A percentile compares a stretch with the other conserved stretches of the same genome.
These are phyloP conservation scores for Myxozyma geophila DNA, from an alignment of 805 yeast genomes.

Conservation along the genomic window DNA sequence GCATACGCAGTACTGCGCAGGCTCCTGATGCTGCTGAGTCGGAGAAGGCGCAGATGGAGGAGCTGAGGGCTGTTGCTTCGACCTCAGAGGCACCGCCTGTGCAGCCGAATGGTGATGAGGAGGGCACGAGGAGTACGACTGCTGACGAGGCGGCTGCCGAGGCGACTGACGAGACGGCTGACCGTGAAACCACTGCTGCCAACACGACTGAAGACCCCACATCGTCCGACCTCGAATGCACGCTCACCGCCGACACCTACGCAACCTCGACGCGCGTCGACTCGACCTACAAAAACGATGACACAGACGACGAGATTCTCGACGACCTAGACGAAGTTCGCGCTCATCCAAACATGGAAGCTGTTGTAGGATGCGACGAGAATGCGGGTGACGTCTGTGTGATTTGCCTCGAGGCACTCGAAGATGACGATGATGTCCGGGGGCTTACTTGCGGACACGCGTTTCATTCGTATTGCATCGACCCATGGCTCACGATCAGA, in stretches of 20 bases:
- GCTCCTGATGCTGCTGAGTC: neutral
- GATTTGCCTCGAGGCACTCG: constrained; percentile 71
- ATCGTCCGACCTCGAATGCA: neutral
- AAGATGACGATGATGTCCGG: constrained; percentile 66
- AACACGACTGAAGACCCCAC: neutral
- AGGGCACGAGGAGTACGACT: neutral
- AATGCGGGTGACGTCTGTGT: constrained; percentile 71
- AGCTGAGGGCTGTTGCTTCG: neutral
- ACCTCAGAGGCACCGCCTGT: neutral
- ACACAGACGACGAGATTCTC: neutral
- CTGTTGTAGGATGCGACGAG: constrained; percentile 26
- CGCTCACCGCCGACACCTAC: neutral
- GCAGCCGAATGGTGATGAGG: no score
- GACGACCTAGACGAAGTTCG: constrained; percentile 37
- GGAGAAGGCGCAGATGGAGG: constrained; percentile 2
- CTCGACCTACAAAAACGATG: neutral
- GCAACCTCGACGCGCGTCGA: neutral
- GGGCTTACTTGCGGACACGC: constrained; percentile 83
- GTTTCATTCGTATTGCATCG: constrained; percentile 77
- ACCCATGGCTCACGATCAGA: constrained; percentile 77
- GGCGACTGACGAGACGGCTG: neutral
- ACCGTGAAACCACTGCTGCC: no score
- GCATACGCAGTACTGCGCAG: neutral
- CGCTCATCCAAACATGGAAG: constrained; percentile 23
- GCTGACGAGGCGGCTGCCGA: neutral